Evolutionary conservation across 805 yeast species (phyloP).

Genomic region (Ogataea ganodermae): DNA sequence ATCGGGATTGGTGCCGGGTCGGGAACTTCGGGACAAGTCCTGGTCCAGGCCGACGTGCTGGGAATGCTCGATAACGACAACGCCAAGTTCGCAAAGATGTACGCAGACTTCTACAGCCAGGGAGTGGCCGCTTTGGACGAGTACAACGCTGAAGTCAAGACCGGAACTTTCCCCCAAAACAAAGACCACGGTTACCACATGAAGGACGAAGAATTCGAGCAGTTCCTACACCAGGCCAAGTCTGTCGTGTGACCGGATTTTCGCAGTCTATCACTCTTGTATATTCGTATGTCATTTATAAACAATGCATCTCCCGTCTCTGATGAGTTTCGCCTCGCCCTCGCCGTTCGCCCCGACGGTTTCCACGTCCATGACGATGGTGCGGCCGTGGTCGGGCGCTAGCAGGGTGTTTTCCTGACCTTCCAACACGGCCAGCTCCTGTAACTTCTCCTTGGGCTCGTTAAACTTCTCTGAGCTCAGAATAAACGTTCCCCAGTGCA

Average conservation of each 20-base stretch:
- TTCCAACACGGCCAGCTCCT: constrained; percentile 46
- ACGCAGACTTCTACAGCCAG: constrained; percentile 49
- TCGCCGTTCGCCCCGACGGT: constrained; percentile 22
- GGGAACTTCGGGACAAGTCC: constrained; percentile 81
- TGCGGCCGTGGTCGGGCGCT: constrained; percentile 78
- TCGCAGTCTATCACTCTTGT: constrained; percentile 9
- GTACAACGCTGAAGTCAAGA: constrained; percentile 63
- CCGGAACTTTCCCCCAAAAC: constrained; percentile 57
- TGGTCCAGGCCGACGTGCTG: constrained; percentile 81
- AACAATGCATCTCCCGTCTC: constrained; percentile 20
- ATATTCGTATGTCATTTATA: constrained; percentile 15
- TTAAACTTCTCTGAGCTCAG: constrained; percentile 83
- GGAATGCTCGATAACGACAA: constrained; percentile 64
- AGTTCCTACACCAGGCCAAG: constrained; percentile 38
- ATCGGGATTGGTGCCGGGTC: constrained; percentile 97
- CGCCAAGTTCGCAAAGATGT: constrained; percentile 78
- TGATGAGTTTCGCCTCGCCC: constrained; percentile 11
- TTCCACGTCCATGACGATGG: constrained; percentile 52
- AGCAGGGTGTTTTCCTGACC: constrained; percentile 43
- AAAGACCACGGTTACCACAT: constrained; percentile 67
- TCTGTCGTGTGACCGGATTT: constrained; percentile 7
- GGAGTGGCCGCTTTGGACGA: constrained; percentile 53
- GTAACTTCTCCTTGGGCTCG: constrained; percentile 73
- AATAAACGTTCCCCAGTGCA: constrained; percentile 96
- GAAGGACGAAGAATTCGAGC: constrained; percentile 58